Evolutionary conservation across 495 filamentous ascomycete genomes (phyloP).

Genomic region (Podospora appendiculata): DNA sequence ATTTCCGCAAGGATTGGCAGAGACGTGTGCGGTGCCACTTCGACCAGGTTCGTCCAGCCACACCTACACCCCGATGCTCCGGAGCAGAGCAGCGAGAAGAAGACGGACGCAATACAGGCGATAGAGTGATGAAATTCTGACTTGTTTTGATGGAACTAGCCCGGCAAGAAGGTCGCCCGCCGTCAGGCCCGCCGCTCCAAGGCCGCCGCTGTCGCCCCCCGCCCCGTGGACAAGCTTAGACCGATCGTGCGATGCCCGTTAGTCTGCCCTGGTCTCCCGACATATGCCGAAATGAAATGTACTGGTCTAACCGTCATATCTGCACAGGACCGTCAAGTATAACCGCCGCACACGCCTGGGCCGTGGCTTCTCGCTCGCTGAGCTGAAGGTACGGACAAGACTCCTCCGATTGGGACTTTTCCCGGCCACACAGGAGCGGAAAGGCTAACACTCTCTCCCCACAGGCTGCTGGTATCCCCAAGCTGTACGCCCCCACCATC

Average conservation of each 20-base stretch:
- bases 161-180: conserved; percentile 86
- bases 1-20: conserved; percentile 99
- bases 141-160: conserved; percentile 47
- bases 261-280: conserved; percentile 8
- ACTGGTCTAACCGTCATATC: conserved; percentile 11
- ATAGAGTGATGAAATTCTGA: conserved; percentile 20
- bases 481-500: conserved; percentile 87
- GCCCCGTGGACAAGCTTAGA: conserved; percentile 93
- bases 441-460: conserved; percentile 8
- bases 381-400: conserved; percentile 76
- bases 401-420: no score
- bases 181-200: conserved; percentile 84
- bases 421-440: no score
- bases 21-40: conserved; percentile 96
- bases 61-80: neutral
- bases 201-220: conserved; percentile 88
- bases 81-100: neutral
- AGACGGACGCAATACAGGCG: neutral
- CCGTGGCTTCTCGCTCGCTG: conserved; percentile 91
- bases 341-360: conserved; percentile 96
- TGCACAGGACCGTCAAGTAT: conserved; percentile 65
- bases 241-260: conserved; percentile 88
- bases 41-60: conserved; percentile 73
- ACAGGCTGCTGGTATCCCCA: conserved; percentile 91
- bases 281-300: neutral